Evolutionary conservation across 176 grass and related monocot species (phyloP).

Genomic region (Cocos nucifera): DNA sequence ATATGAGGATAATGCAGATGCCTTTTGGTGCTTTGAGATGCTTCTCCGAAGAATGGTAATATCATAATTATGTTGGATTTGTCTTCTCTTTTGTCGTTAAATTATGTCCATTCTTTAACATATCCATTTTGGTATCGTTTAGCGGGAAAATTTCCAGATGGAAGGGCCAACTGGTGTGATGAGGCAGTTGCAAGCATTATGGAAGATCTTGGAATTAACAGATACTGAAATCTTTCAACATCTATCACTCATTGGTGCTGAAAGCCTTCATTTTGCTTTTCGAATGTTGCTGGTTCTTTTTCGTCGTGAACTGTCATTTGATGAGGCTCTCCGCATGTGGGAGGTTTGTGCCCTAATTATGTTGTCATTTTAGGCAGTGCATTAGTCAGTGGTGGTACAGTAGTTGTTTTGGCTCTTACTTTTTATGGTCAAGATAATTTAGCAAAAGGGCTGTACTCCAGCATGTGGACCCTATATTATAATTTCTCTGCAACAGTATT

Average conservation of each 20-base stretch:
- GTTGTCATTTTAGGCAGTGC: not conserved
- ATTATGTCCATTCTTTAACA: slow-evolving; percentile 14
- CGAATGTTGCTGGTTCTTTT: slow-evolving; percentile 98
- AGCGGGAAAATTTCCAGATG: slow-evolving; percentile 99
- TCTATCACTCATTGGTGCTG: slow-evolving; percentile 80
- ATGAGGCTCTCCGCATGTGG: slow-evolving; percentile 89
- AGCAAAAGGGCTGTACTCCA: no score
- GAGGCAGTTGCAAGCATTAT: slow-evolving; percentile 85
- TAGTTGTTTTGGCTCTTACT: no score
- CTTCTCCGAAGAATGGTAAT: slow-evolving; percentile 90
- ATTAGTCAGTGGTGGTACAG: not conserved
- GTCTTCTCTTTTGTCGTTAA: slow-evolving; percentile 19
- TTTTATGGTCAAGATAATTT: no score
- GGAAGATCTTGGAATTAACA: slow-evolving; percentile 83
- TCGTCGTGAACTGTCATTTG: slow-evolving; percentile 87
- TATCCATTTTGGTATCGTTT: slow-evolving; percentile 11
- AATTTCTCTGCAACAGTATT: no score
- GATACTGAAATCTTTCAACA: slow-evolving; percentile 87
- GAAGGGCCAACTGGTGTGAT: slow-evolving; percentile 95
- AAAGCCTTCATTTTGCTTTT: slow-evolving; percentile 99
- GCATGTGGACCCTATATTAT: no score
- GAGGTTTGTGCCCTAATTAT: slow-evolving; percentile 56
- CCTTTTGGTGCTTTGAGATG: slow-evolving; percentile 99
- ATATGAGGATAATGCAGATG: slow-evolving; percentile 92
- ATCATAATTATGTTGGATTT: slow-evolving; percentile 3